Percentiles rank a stretch among this genome's conserved stretches.
Conservation (phyloP, 2,329 filamentous ascomycete species). For the Xylaria sp. region DNA sequence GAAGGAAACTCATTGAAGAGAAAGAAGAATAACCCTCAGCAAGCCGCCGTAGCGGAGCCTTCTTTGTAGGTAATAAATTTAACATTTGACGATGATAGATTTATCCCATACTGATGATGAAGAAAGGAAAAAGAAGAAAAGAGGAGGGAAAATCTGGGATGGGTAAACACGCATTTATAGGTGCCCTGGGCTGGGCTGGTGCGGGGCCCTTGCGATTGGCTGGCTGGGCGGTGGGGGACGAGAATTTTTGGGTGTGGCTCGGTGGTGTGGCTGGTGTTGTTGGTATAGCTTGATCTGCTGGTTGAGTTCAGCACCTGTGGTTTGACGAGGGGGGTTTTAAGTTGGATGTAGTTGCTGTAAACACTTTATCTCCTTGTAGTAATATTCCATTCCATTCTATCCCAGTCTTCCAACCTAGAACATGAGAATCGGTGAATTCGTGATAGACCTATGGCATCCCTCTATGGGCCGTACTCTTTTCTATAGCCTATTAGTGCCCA, state of each 20-base stretch:
- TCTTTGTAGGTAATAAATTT: slow-evolving; percentile 40
- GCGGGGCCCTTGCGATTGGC: slow-evolving; percentile 2
- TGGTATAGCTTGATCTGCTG: neutral
- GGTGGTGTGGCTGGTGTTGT: neutral
- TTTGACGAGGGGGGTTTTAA: no score
- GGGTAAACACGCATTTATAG: slow-evolving; percentile 15
- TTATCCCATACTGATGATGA: slow-evolving; percentile 47
- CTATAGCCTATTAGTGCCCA: neutral
- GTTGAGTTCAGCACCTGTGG: no score
- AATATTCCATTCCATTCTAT: neutral
- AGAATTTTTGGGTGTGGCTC: slow-evolving; percentile 9
- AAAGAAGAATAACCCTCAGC: slow-evolving; percentile 44
- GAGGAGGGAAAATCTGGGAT: slow-evolving; percentile 12
- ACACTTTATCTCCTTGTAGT: no score
- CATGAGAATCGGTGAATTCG: neutral
- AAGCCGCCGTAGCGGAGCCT: slow-evolving; percentile 45
- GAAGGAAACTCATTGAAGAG: slow-evolving; percentile 44
- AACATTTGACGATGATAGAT: slow-evolving; percentile 46
- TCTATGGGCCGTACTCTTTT: neutral
- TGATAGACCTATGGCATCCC: neutral
- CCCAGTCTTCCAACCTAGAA: neutral
- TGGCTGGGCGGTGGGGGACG: slow-evolving; percentile 26
- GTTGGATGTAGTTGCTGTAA: no score
- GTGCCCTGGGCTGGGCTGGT: neutral
- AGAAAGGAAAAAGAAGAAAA: slow-evolving; percentile 37